Percentiles rank a stretch among this genome's conserved stretches.
Conservation (phyloP, 352 stramenopile species). For the Phytophthora vignae region DNA sequence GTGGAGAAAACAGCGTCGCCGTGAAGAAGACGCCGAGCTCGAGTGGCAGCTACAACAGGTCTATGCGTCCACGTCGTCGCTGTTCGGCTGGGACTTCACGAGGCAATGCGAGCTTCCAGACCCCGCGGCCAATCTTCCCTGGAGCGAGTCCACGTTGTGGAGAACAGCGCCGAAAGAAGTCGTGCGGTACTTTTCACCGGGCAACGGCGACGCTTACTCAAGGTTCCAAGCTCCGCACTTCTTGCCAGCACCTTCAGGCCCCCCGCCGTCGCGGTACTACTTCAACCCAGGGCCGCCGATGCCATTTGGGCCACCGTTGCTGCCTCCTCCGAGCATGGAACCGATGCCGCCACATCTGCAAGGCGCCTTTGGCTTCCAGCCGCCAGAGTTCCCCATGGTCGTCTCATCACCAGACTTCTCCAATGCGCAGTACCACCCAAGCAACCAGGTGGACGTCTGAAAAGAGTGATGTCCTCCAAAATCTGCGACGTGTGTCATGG, state of each 20-base stretch:
- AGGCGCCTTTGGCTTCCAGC: conserved; percentile 23
- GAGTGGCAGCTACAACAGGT: conserved; percentile 79
- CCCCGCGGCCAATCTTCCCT: conserved; percentile 34
- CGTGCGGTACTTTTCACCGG: conserved; percentile 72
- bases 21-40: conserved; percentile 63
- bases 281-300: conserved; percentile 35
- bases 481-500: conserved; percentile 5
- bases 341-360: conserved; percentile 14
- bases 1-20: conserved; percentile 44
- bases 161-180: conserved; percentile 74
- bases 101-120: conserved; percentile 57
- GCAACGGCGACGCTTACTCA: conserved; percentile 39
- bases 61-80: conserved; percentile 70
- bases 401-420: conserved; percentile 48
- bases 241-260: conserved; percentile 10
- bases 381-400: conserved; percentile 31
- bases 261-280: conserved; percentile 59
- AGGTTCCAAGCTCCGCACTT: conserved; percentile 34
- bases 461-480: not conserved
- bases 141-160: conserved; percentile 65
- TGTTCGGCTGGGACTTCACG: conserved; percentile 84
- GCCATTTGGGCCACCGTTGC: conserved; percentile 22
- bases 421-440: conserved; percentile 29
- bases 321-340: conserved; percentile 19
- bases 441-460: conserved; percentile 26